phyloP scores from a whole-genome alignment of 2,329 filamentous ascomycete genomes.

The Cordyceps pruinosa region DNA sequence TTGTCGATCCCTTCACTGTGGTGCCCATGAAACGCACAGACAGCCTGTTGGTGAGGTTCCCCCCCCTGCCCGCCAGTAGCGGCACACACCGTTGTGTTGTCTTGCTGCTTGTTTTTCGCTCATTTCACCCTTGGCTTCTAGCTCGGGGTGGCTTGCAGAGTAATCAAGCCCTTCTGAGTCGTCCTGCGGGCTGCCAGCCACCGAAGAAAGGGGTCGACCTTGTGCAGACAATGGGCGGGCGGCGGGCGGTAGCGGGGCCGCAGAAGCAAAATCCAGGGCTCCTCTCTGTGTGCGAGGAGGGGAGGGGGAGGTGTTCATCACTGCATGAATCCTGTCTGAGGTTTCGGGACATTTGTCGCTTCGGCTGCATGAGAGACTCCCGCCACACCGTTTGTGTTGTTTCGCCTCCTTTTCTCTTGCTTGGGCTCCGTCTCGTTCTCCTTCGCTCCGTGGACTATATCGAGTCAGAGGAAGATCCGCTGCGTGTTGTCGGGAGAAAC shows the following conservation, averaged over 20 bases:
- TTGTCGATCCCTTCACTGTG: background rate
- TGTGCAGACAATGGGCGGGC: background rate
- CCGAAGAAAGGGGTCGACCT: background rate
- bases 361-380: background rate
- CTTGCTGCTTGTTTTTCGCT: conserved; percentile 1
- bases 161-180: background rate
- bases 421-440: no score
- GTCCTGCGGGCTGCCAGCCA: background rate
- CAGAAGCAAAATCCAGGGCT: background rate
- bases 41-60: background rate
- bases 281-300: background rate
- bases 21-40: background rate
- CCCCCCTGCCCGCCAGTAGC: background rate
- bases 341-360: background rate
- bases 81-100: conserved; percentile 7
- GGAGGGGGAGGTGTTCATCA: no score
- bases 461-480: background rate
- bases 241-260: background rate
- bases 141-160: background rate
- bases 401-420: no score
- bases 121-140: background rate
- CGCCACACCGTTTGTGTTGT: background rate
- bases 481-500: background rate
- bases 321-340: background rate
- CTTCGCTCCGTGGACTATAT: background rate